Base-by-base conservation (phyloP, 2,329 filamentous ascomycete species). In the Chaetomiaceae sp. region DNA sequence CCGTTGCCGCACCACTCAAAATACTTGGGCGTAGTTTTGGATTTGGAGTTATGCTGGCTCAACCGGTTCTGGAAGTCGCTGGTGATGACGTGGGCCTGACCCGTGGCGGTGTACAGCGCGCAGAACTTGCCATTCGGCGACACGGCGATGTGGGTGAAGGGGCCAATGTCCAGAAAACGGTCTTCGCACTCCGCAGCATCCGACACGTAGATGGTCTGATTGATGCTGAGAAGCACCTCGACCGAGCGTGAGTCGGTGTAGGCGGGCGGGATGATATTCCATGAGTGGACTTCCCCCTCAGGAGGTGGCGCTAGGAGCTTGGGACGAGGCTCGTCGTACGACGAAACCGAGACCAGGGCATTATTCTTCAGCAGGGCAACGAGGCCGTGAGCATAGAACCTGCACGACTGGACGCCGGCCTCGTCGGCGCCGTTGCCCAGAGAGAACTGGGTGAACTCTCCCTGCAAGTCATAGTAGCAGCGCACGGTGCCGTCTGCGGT, bases 1-100 rank as follows among this genome's bases (percentile, higher is more conserved):
- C 97, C 91, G 58, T 93, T 91, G 5, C 93, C 93, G 64, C 93
- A 98, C 93, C 93, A 98, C 58, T 93, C 84, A 51, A 98, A 76
- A 53, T 93, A 88, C 58, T 88, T 85, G 3, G 93, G 93, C 1
- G 84, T 76, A 5, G 88, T 95, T 63, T 84, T 85, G 9, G 88
- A 90, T 56, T 83, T 83, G 1, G 90, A 91, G 59, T 95, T 83
- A 62, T 97, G 91, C 67, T 97, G 90, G 62, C 89, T 91, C 52
- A 95, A 73, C 47, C 90, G 84, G 60, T 86, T 89, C 62, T 95
- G 89, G 63, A 97, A 97, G 64, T 98, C 91, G 59, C 88, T 91
- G 38, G 88, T 93, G 42, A 97, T 89, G 22, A 98, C 87, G 75
- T 93, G 95, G 17, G 93, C 81, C 56, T 83, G 90, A 47, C 89